These are phyloP conservation scores for Clitoria ternatea DNA, from an alignment of 306 rosid genomes.

Conservation along the genomic window DNA sequence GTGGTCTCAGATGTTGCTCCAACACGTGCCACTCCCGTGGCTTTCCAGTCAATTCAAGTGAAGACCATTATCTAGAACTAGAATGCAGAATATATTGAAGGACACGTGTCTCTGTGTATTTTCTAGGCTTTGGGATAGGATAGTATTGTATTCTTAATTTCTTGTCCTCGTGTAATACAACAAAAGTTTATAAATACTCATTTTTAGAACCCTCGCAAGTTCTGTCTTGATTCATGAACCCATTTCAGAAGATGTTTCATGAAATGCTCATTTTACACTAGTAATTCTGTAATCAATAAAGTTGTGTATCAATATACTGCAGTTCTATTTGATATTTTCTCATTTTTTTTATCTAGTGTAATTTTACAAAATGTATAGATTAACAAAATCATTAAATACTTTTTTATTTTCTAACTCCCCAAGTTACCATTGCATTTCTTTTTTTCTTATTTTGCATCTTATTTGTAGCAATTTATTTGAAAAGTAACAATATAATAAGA, in stretches of 20 bases:
- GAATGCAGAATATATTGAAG: conserved; percentile 36
- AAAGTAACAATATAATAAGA: too few species aligned
- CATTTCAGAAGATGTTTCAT: background rate
- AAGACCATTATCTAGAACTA: conserved; percentile 51
- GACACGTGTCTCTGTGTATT: conserved; percentile 16
- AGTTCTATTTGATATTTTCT: background rate
- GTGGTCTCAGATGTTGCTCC: conserved; percentile 73
- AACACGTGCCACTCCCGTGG: conserved; percentile 41
- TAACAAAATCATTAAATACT: too few species aligned
- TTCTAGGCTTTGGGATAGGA: conserved; percentile 15
- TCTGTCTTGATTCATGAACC: background rate
- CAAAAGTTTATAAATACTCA: background rate
- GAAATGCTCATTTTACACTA: background rate
- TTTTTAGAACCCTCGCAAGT: background rate
- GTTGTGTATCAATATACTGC: background rate
- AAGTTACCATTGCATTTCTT: too few species aligned
- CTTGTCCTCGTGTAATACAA: conserved; percentile 4
- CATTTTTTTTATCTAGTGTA: too few species aligned
- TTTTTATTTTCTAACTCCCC: too few species aligned
- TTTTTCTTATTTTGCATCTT: too few species aligned
- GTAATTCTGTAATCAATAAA: background rate
- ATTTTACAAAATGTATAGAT: too few species aligned
- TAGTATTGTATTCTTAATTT: conserved; percentile 3
- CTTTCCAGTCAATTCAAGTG: conserved; percentile 79
- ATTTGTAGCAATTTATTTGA: too few species aligned